These are phyloP conservation scores for Plasmodium vivax DNA, from an alignment of 169 alveolate species.

Conservation along the genomic window DNA sequence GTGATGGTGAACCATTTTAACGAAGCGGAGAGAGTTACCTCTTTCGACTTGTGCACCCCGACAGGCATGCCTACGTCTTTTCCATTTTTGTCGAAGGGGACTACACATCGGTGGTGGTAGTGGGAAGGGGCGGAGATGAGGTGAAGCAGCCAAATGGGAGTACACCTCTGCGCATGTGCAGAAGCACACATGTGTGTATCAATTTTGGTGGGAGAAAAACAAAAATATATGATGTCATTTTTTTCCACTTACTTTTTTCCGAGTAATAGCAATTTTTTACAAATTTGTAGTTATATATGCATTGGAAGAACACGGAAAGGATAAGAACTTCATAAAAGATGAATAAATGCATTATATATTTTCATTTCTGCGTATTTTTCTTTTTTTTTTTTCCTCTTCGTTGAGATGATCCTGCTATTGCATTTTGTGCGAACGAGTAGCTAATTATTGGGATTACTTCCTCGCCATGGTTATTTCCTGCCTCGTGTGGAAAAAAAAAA, in stretches of 20 bases:
- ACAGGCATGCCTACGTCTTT: slow-evolving; percentile 36
- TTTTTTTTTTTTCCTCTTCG: neutral
- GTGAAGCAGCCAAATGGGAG: neutral
- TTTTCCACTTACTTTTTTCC: slow-evolving; percentile 57
- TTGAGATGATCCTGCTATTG: neutral
- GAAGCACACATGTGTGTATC: neutral
- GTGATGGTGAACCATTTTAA: neutral
- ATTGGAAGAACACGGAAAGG: slow-evolving; percentile 54
- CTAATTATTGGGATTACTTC: neutral
- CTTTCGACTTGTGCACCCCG: slow-evolving; percentile 18
- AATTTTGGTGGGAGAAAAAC: slow-evolving; percentile 30
- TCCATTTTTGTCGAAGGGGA: slow-evolving; percentile 54
- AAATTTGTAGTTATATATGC: slow-evolving; percentile 74
- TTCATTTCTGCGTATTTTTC: slow-evolving; percentile 8
- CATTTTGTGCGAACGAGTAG: neutral
- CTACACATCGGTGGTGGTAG: slow-evolving; percentile 1
- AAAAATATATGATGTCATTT: slow-evolving; percentile 59
- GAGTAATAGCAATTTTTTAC: slow-evolving; percentile 24
- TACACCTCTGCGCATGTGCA: neutral
- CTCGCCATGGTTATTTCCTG: neutral
- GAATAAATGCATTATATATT: slow-evolving; percentile 6
- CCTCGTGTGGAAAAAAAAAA: neutral
- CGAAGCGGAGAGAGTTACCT: neutral
- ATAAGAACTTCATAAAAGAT: slow-evolving; percentile 15
- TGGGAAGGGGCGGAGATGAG: neutral